Base-by-base conservation (phyloP, 805 yeast species). In the Grigorovia jiainica region DNA sequence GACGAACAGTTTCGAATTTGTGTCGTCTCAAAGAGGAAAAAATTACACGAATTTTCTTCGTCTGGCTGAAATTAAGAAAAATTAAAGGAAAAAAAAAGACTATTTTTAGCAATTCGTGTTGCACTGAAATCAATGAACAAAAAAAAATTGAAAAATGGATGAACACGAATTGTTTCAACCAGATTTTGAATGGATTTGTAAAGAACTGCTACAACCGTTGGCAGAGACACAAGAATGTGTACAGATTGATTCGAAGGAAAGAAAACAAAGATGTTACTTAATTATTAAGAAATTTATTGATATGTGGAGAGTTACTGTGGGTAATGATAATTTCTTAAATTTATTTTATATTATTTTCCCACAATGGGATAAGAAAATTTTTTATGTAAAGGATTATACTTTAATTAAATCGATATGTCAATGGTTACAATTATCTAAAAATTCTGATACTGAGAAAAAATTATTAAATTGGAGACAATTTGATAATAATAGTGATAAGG, bases 261-360 rank as follows among this genome's bases (percentile, higher is more conserved):
- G 45, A 45, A 20, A 40, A 40, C n/a, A 47, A 29, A 47, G 48
- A 30, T 56, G 58, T 36, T 41, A 51, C 5, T 53, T 59, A 17
- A 48, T 64, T 1, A 58, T 75, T 3, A 43, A 51, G 0, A 47
- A 50, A 15, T 81, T 77, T 52, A 62, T 78, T 24, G 53, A 55
- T 4, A 55, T 65, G 31, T 81, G 83, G 82, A 59, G 78, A 30
- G 50, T 49, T 13, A 60, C 67, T 2, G 78, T 79, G 0, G 87
- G 87, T 0, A 59, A 68, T 15, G 72, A 87, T 57, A 69, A 87
- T 3, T 78, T 71, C 50, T 89, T 90, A 0, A 80, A 80, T 1
- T 66, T 83, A 13, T 64, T 78, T 25, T 65, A 87, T 38, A 64
- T 73, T 2, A 58, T 82, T 21, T 27, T 27, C 31, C 87, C 94